Base-by-base conservation (phyloP, 2,329 filamentous ascomycete species). In the Rachicladosporium sp. region DNA sequence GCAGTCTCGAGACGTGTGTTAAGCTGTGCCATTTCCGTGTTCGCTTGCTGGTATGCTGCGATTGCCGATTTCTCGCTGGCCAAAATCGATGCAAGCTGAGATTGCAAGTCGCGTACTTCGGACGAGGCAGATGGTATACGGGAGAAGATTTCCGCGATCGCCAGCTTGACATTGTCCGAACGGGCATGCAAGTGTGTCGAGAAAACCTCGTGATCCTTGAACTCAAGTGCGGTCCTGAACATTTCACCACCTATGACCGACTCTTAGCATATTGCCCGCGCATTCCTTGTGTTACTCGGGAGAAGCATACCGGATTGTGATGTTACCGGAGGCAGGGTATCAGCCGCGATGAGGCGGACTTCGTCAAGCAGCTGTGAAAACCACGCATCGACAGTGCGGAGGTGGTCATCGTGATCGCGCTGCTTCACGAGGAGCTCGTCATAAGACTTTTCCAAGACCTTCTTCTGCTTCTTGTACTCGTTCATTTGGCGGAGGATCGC, bases 401-500 rank as follows among this genome's bases (percentile, higher is more conserved):
- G 68, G 60, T 96, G 91, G 52, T 96, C 87, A 63, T 96, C 86
- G 64, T 96, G 86, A 63, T 91, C 78, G 46, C 75, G 72, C 23
- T 82, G 76, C 55, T 78, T 75, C 59, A 86, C 87, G 48, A 83
- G 76, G 46, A 93, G 68, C 49, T 93, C 83, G 56, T 80, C 80
- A 45, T 95, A 69, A 56, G 84, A 82, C 43, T 76, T 70, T 66
- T 96, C 88, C 46, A 93, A 68, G 31, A 82, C 82, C 42, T 74
- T 71, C 59, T 87, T 88, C 59, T 93, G 86, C 52, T 91, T 80
- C 65, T 93, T 94, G 64, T 93, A 95, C 64, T 96, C 91, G 58
- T 87, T 84, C 87, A 98, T 94, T 66, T 95, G 89, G 43, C 93
- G 85, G 55, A 84, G 81, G 59, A 98, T 94, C 47, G 91, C 91